Conservation (phyloP, 2,329 filamentous ascomycete species). For the Domatiomyces globalis region DNA sequence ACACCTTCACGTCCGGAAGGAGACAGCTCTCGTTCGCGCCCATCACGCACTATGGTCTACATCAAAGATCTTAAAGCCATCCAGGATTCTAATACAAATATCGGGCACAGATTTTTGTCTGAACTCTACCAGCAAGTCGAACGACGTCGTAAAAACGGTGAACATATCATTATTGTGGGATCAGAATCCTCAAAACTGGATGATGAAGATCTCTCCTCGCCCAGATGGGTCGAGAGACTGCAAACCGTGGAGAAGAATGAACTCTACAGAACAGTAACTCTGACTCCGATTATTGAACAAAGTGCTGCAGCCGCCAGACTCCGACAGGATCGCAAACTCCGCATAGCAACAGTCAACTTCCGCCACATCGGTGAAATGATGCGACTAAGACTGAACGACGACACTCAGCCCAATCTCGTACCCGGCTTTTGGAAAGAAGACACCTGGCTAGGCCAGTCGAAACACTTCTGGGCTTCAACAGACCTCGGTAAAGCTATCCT, state of each 20-base stretch:
- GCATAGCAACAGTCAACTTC: constrained; percentile 45
- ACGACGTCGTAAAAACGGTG: constrained; percentile 54
- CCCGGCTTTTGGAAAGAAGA: constrained; percentile 17
- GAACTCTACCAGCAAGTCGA: constrained; percentile 60
- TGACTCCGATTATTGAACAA: constrained; percentile 38
- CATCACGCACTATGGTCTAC: constrained; percentile 48
- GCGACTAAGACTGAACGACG: constrained; percentile 21
- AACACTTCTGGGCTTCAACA: constrained; percentile 1
- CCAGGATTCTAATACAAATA: constrained; percentile 41
- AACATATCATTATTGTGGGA: constrained; percentile 64
- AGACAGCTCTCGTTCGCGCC: neutral
- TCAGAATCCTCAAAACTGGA: constrained; percentile 49
- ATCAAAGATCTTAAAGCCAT: constrained; percentile 72
- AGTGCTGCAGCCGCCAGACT: constrained; percentile 8
- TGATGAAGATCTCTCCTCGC: constrained; percentile 31
- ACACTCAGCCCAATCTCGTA: constrained; percentile 17
- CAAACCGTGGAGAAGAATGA: constrained; percentile 23
- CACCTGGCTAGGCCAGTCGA: constrained; percentile 21
- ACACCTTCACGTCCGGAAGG: neutral
- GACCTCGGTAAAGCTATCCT: constrained; percentile 33
- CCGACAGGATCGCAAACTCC: constrained; percentile 31
- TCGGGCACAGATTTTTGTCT: constrained; percentile 55
- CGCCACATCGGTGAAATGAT: constrained; percentile 53
- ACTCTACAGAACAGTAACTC: constrained; percentile 39
- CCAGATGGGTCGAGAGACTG: constrained; percentile 16